Conservation (phyloP, 306 rosid genomes). For the Vigna unguiculata region DNA sequence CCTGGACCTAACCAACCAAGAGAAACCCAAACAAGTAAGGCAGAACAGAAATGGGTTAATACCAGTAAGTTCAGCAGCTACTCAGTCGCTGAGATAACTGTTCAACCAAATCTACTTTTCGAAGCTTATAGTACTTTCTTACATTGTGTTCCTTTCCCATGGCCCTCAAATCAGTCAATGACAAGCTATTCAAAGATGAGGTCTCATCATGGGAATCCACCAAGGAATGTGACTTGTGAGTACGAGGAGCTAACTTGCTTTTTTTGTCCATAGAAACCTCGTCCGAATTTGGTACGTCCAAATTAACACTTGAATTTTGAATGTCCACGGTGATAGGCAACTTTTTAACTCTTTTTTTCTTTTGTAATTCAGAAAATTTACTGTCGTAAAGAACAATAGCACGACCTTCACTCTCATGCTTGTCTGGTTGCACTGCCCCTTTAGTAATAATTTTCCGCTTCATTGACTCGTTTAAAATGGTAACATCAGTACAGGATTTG, state of each 20-base stretch:
- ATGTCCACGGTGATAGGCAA: slow-evolving; percentile 19
- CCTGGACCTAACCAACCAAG: slow-evolving; percentile 12
- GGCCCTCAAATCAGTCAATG: slow-evolving; percentile 43
- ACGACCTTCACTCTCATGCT: slow-evolving; percentile 35
- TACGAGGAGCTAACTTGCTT: slow-evolving; percentile 36
- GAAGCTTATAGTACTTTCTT: slow-evolving; percentile 37
- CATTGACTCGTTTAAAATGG: slow-evolving; percentile 41
- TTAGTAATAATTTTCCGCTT: slow-evolving; percentile 32
- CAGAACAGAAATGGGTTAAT: slow-evolving; percentile 34
- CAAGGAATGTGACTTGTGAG: background rate
- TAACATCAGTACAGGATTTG: slow-evolving; percentile 34
- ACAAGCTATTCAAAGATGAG: slow-evolving; percentile 37
- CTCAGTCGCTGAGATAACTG: slow-evolving; percentile 30
- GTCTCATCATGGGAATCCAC: slow-evolving; percentile 35
- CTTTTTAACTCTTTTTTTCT: slow-evolving; percentile 40
- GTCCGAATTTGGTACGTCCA: slow-evolving; percentile 37
- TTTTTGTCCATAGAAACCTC: slow-evolving; percentile 32
- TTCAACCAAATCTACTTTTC: slow-evolving; percentile 49
- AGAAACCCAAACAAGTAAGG: slow-evolving; percentile 31
- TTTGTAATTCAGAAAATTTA: slow-evolving; percentile 48
- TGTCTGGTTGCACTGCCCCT: slow-evolving; percentile 39
- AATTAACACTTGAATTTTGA: slow-evolving; percentile 35
- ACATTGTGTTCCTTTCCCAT: slow-evolving; percentile 50
- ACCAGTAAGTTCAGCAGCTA: slow-evolving; percentile 42
- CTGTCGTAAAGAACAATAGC: slow-evolving; percentile 50